Percentiles rank a stretch among this genome's conserved stretches.
phyloP scores from a whole-genome alignment of 305 asterid genomes.

The Plantago coronopus region DNA sequence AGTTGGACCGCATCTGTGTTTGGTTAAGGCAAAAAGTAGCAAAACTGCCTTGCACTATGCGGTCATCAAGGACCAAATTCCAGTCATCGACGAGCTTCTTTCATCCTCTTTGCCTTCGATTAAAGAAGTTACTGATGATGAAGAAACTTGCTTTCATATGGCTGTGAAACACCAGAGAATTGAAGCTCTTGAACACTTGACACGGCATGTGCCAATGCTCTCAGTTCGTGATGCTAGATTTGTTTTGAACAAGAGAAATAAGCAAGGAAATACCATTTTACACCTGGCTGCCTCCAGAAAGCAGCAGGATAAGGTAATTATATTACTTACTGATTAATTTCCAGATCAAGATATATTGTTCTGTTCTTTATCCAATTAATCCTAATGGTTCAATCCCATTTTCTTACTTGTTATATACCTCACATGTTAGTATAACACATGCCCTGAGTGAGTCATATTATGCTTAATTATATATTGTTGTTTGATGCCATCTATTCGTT shows the following conservation, averaged over 20 bases:
- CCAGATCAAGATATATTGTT: too few species aligned
- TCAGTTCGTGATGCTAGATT: slow-evolving; percentile 1
- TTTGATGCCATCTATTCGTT: not conserved
- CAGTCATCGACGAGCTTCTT: slow-evolving; percentile 31
- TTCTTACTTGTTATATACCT: not conserved
- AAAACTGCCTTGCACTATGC: slow-evolving; percentile 53
- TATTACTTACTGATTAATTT: too few species aligned
- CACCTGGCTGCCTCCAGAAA: slow-evolving; percentile 17
- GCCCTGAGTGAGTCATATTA: not conserved
- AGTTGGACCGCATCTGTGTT: slow-evolving; percentile 13
- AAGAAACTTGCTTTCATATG: slow-evolving; percentile 44
- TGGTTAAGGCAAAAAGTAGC: slow-evolving; percentile 40
- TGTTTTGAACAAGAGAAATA: slow-evolving; percentile 11
- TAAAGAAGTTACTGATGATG: slow-evolving; percentile 32
- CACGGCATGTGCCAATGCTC: too few species aligned
- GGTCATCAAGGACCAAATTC: slow-evolving; percentile 18
- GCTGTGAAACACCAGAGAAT: slow-evolving; percentile 20
- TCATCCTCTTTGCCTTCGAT: slow-evolving; percentile 33
- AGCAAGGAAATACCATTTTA: slow-evolving; percentile 19
- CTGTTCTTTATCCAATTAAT: not conserved
- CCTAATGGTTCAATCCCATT: not conserved
- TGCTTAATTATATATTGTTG: not conserved
- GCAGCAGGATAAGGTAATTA: slow-evolving; percentile 17
- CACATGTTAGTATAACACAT: not conserved
- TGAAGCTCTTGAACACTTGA: not conserved